A percentile compares a stretch with the other conserved stretches of the same genome.
phyloP scores from a whole-genome alignment of 257 asterid genomes.

The Ilex asprella region DNA sequence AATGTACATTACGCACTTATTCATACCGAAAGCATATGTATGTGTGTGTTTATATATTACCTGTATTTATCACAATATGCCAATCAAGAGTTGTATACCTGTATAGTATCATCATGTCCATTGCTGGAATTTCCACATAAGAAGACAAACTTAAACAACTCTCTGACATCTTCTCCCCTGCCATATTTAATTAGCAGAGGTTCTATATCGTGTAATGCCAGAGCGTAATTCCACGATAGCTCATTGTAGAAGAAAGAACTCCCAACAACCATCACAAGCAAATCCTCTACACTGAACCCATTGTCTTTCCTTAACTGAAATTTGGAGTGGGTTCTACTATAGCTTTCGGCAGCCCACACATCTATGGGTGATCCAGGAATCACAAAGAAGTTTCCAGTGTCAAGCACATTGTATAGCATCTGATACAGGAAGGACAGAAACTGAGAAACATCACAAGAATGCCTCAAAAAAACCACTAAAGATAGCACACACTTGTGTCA shows the following conservation, averaged over 20 bases:
- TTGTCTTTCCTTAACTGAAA: constrained; percentile 62
- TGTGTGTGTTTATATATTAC: too few relatives aligned
- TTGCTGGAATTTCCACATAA: constrained; percentile 79
- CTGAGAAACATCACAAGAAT: constrained; percentile 12
- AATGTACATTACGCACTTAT: background rate
- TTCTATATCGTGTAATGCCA: constrained; percentile 68
- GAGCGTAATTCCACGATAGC: constrained; percentile 76
- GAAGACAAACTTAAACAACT: constrained; percentile 60
- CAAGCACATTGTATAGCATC: constrained; percentile 89
- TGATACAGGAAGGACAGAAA: constrained; percentile 46
- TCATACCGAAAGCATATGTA: background rate
- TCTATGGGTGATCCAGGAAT: constrained; percentile 91
- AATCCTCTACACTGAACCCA: constrained; percentile 60
- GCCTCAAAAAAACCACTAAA: background rate
- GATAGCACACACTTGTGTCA: background rate
- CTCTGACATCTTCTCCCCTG: constrained; percentile 41
- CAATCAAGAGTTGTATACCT: constrained; percentile 37
- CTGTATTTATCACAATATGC: background rate
- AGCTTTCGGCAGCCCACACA: constrained; percentile 94
- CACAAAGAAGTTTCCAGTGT: constrained; percentile 99
- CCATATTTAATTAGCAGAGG: constrained; percentile 73
- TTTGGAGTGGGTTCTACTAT: constrained; percentile 69
- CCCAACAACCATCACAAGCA: constrained; percentile 79
- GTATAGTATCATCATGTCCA: constrained; percentile 63
- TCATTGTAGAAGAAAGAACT: constrained; percentile 77